phyloP scores from a whole-genome alignment of 352 stramenopile species.

The Phytopythium cucurbitacearum region DNA sequence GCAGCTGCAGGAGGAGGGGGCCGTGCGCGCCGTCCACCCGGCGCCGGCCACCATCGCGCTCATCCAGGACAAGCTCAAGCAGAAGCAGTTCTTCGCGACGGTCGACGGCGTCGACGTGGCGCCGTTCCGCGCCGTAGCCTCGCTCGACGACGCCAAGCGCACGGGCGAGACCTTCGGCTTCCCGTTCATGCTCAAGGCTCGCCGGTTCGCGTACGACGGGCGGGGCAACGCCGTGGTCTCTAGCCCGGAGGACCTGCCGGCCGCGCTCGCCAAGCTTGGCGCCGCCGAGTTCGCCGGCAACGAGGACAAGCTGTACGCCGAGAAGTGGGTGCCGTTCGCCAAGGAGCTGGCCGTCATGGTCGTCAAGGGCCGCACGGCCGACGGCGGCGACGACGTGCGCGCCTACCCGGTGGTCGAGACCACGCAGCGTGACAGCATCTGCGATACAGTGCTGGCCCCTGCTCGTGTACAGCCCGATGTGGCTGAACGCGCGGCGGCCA shows the following conservation, averaged over 20 bases:
- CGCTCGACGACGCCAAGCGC: slow-evolving; percentile 28
- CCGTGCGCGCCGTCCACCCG: slow-evolving; percentile 63
- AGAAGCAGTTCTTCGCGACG: slow-evolving; percentile 89
- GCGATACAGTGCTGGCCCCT: slow-evolving; percentile 93
- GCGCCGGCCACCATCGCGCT: slow-evolving; percentile 89
- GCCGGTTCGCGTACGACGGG: slow-evolving; percentile 95
- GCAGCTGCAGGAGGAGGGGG: slow-evolving; percentile 66
- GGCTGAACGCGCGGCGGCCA: slow-evolving; percentile 38
- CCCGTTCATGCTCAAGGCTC: slow-evolving; percentile 98
- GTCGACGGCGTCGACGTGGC: slow-evolving; percentile 49
- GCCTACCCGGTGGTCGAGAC: slow-evolving; percentile 97
- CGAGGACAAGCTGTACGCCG: slow-evolving; percentile 81
- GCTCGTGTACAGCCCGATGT: slow-evolving; percentile 54
- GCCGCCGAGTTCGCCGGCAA: slow-evolving; percentile 19
- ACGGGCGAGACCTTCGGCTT: slow-evolving; percentile 82
- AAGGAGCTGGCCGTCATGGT: slow-evolving; percentile 98
- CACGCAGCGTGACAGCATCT: slow-evolving; percentile 97
- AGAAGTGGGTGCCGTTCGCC: slow-evolving; percentile 97
- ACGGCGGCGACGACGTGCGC: slow-evolving; percentile 41
- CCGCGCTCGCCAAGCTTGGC: slow-evolving; percentile 83
- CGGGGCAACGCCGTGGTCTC: slow-evolving; percentile 95
- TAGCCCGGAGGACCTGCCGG: slow-evolving; percentile 63
- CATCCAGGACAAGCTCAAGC: slow-evolving; percentile 97
- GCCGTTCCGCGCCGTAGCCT: slow-evolving; percentile 51
- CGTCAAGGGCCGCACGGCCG: slow-evolving; percentile 50